Percentiles rank a stretch among this genome's conserved stretches.
These are phyloP conservation scores for Colletotrichum gigasporum DNA, from an alignment of 2,329 filamentous ascomycete species.

Conservation along the genomic window DNA sequence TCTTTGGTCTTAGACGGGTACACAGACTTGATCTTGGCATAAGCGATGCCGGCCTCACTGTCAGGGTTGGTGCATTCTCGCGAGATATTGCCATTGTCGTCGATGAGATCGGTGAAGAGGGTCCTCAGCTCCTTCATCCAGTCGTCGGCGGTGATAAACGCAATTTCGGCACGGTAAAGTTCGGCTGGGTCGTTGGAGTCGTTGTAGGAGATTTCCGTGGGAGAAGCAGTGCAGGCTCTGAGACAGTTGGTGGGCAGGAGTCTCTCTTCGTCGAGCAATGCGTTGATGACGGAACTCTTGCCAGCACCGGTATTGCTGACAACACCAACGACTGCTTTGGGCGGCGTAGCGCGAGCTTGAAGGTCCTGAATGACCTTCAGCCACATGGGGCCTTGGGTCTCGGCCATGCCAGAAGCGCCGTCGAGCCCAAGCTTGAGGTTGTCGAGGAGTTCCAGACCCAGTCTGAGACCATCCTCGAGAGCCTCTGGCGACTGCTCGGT, in stretches of 20 bases:
- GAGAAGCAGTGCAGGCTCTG: conserved; percentile 69
- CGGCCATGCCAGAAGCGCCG: not conserved
- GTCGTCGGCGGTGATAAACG: conserved; percentile 63
- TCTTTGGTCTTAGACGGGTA: conserved; percentile 46
- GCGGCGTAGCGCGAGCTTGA: conserved; percentile 42
- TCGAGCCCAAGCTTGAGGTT: conserved; percentile 8
- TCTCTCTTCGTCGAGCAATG: conserved; percentile 68
- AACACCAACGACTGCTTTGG: conserved; percentile 60
- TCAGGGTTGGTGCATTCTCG: conserved; percentile 50
- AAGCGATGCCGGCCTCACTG: conserved; percentile 52
- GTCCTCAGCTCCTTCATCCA: conserved; percentile 63
- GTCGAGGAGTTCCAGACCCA: conserved; percentile 18
- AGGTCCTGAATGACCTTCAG: conserved; percentile 16
- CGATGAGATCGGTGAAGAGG: conserved; percentile 58
- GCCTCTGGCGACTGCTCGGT: conserved; percentile 5
- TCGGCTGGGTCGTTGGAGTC: conserved; percentile 46
- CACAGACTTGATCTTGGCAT: conserved; percentile 56
- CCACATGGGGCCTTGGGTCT: conserved; percentile 13
- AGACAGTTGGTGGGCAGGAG: conserved; percentile 58
- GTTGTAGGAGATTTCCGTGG: conserved; percentile 70
- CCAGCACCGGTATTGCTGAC: conserved; percentile 70
- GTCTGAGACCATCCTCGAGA: conserved; percentile 9
- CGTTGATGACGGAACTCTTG: conserved; percentile 72
- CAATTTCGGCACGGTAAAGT: conserved; percentile 63
- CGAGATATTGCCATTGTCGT: conserved; percentile 48